These are phyloP conservation scores for Pseudogymnoascus sp. DNA, from an alignment of 2,329 filamentous ascomycete species.

Conservation along the genomic window DNA sequence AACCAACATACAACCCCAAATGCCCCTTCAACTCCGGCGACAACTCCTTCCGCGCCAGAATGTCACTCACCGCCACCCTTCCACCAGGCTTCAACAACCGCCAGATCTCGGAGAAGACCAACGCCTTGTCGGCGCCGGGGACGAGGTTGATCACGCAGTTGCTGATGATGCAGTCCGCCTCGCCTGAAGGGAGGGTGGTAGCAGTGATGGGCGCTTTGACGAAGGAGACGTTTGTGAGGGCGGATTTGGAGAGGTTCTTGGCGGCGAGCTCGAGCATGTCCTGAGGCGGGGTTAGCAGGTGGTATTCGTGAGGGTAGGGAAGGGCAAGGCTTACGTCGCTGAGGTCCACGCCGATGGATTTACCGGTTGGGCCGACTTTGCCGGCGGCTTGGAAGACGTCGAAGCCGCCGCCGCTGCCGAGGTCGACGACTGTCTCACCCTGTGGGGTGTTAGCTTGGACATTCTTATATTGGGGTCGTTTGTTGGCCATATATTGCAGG, in stretches of 20 bases:
- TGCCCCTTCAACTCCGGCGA: constrained; percentile 39
- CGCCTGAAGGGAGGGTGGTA: constrained; percentile 35
- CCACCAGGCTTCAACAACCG: constrained; percentile 50
- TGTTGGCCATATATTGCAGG: neutral
- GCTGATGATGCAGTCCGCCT: constrained; percentile 49
- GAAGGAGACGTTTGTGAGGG: constrained; percentile 40
- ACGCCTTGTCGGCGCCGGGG: constrained; percentile 41
- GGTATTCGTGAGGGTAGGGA: neutral
- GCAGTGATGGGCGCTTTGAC: constrained; percentile 43
- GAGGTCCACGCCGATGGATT: constrained; percentile 51
- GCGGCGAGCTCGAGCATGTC: constrained; percentile 47
- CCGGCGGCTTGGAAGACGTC: constrained; percentile 47
- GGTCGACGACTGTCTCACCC: constrained; percentile 49
- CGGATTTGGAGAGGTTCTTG: constrained; percentile 33
- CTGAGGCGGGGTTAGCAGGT: constrained; percentile 26
- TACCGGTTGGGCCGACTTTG: constrained; percentile 40
- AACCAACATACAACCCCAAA: constrained; percentile 50
- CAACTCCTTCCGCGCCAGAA: constrained; percentile 43
- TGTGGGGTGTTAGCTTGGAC: constrained; percentile 18
- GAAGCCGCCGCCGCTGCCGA: constrained; percentile 50
- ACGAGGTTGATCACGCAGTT: constrained; percentile 58
- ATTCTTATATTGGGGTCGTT: constrained; percentile 38
- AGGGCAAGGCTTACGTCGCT: constrained; percentile 36
- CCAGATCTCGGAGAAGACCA: constrained; percentile 49
- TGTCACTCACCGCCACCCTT: constrained; percentile 51